These are phyloP conservation scores for Physcomitrellopsis africana DNA, from an alignment of 225 moss, liverwort and hornwort genomes.

Conservation along the genomic window DNA sequence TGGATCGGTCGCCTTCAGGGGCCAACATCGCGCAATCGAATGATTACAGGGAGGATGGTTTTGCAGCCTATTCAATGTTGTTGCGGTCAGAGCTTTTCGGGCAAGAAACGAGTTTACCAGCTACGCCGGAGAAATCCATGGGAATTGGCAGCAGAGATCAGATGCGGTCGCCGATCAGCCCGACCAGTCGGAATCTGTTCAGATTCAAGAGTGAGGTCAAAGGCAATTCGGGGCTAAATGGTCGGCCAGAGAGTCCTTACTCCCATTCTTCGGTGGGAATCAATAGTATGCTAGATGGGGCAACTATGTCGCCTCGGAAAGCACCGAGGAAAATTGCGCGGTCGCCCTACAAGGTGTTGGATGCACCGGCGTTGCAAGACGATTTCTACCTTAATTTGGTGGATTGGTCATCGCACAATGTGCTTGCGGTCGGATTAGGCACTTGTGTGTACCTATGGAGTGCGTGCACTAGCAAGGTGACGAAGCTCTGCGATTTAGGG, in stretches of 20 bases:
- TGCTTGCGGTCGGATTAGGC: slow-evolving; percentile 91
- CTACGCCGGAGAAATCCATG: slow-evolving; percentile 81
- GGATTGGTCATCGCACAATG: slow-evolving; percentile 99
- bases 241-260: slow-evolving; percentile 65
- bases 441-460: slow-evolving; percentile 99
- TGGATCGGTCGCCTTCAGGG: slow-evolving; percentile 84
- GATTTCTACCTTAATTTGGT: slow-evolving; percentile 98
- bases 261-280: slow-evolving; percentile 63
- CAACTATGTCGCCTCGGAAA: slow-evolving; percentile 79
- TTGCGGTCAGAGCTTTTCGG: slow-evolving; percentile 87
- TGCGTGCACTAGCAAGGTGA: slow-evolving; percentile 97
- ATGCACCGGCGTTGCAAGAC: slow-evolving; percentile 99
- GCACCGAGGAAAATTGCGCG: slow-evolving; percentile 92
- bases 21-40: slow-evolving; percentile 65
- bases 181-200: slow-evolving; percentile 78
- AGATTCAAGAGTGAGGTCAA: slow-evolving; percentile 86
- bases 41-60: slow-evolving; percentile 82
- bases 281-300: slow-evolving; percentile 62
- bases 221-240: slow-evolving; percentile 39
- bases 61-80: slow-evolving; percentile 82
- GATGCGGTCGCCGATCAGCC: slow-evolving; percentile 77
- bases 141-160: slow-evolving; percentile 65
- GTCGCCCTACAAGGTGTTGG: slow-evolving; percentile 96
- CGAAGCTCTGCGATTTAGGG: slow-evolving; percentile 91
- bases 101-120: slow-evolving; percentile 77